Percentiles rank a stretch among this genome's conserved stretches.
phyloP scores from a whole-genome alignment of 2,329 filamentous ascomycete species.

The Fusarium avenaceum region DNA sequence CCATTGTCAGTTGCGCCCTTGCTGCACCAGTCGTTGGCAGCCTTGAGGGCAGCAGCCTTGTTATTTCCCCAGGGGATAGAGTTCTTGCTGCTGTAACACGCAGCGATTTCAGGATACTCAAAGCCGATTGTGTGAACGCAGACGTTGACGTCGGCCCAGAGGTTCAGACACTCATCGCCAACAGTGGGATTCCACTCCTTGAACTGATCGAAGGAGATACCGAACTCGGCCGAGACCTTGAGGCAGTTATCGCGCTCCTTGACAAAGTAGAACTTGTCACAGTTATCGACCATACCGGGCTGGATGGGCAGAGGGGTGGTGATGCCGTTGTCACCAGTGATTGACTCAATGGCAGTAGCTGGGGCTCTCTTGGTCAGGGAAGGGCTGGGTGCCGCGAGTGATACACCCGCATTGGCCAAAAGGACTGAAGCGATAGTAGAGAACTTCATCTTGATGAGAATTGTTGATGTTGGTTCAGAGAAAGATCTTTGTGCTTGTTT shows the following conservation, averaged over 20 bases:
- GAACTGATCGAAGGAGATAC: slow-evolving; percentile 3
- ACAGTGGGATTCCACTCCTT: slow-evolving; percentile 23
- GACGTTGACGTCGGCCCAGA: slow-evolving; percentile 25
- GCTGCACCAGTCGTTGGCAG: slow-evolving; percentile 12
- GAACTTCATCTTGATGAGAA: slow-evolving; percentile 8
- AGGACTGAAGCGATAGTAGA: slow-evolving; percentile 1
- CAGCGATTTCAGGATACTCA: not conserved
- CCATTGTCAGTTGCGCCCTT: not conserved
- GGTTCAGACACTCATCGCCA: not conserved
- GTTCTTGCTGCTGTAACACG: not conserved
- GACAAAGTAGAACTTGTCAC: slow-evolving; percentile 13
- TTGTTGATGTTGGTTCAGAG: not conserved
- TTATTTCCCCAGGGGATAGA: slow-evolving; percentile 20
- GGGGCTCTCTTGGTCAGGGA: slow-evolving; percentile 1
- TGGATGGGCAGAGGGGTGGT: slow-evolving; percentile 24
- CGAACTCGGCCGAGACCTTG: not conserved
- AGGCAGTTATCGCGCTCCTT: not conserved
- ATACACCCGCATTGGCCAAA: not conserved
- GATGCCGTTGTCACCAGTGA: slow-evolving; percentile 16
- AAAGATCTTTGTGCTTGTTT: not conserved
- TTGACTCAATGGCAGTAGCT: slow-evolving; percentile 10
- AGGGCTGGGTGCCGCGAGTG: not conserved
- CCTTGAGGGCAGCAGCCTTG: slow-evolving; percentile 2
- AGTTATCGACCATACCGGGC: slow-evolving; percentile 23
- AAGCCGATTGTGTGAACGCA: slow-evolving; percentile 19